Percentiles rank a stretch among this genome's conserved stretches.
Conservation (phyloP, 495 filamentous ascomycete species). For the Penicilliopsis zonata region DNA sequence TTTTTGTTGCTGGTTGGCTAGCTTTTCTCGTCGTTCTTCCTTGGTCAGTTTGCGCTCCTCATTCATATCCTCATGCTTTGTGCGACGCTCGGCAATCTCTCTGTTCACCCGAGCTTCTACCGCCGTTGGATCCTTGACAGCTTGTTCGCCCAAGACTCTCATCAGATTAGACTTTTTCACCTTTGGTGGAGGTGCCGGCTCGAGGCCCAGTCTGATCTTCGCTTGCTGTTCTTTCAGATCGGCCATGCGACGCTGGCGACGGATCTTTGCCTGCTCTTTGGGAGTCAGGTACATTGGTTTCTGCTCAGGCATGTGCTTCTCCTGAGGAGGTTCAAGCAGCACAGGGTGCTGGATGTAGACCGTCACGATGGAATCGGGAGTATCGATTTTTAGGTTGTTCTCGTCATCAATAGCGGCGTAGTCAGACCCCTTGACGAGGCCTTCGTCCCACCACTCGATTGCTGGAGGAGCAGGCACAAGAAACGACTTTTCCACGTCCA, state of each 20-base stretch:
- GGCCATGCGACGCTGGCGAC: constrained; percentile 80
- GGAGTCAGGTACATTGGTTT: constrained; percentile 91
- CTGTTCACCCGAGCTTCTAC: constrained; percentile 88
- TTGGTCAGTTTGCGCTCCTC: constrained; percentile 84
- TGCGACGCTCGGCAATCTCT: constrained; percentile 75
- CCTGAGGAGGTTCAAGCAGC: constrained; percentile 81
- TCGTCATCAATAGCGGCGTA: constrained; percentile 57
- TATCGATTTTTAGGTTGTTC: constrained; percentile 60
- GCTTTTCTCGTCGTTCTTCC: constrained; percentile 79
- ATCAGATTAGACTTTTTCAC: constrained; percentile 94
- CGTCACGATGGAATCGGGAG: constrained; percentile 74
- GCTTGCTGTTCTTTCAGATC: constrained; percentile 92
- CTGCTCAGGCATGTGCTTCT: constrained; percentile 61
- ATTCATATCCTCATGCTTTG: constrained; percentile 66
- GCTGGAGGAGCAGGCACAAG: constrained; percentile 71
- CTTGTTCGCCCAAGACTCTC: constrained; percentile 94
- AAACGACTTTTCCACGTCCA: constrained; percentile 81
- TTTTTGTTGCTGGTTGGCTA: constrained; percentile 69
- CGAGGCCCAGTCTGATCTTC: constrained; percentile 83
- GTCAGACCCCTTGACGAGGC: constrained; percentile 56
- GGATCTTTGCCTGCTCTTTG: constrained; percentile 82
- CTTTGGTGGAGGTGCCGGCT: constrained; percentile 82
- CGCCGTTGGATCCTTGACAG: constrained; percentile 94
- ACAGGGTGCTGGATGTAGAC: constrained; percentile 87
- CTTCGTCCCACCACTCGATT: constrained; percentile 98